Percentiles rank a stretch among this genome's conserved stretches.
These are phyloP conservation scores for Neurospora crassa DNA, from an alignment of 2,329 filamentous ascomycete genomes.

Conservation along the genomic window DNA sequence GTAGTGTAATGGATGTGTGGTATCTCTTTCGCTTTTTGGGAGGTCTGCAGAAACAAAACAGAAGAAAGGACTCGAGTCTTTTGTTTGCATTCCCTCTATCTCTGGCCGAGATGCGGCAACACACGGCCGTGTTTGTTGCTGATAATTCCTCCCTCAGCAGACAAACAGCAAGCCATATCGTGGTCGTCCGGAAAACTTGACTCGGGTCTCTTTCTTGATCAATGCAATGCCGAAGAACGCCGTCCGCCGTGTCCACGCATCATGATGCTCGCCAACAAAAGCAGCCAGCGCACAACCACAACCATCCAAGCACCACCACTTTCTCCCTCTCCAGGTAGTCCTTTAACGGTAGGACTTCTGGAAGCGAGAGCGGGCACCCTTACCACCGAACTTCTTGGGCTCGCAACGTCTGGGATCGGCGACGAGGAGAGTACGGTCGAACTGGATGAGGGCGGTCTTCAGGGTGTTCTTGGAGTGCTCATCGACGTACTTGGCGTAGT, in stretches of 20 bases:
- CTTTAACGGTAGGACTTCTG: conserved; percentile 98
- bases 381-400: conserved; percentile 97
- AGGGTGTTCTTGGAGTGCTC: conserved; percentile 99
- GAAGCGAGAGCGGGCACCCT: conserved; percentile 90
- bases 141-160: neutral
- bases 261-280: neutral
- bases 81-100: neutral
- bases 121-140: neutral
- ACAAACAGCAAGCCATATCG: conserved; percentile 13
- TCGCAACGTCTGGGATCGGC: conserved; percentile 98
- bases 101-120: neutral
- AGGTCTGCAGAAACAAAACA: conserved; percentile 2
- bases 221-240: conserved; percentile 22
- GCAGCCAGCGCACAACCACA: neutral
- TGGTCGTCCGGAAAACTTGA: conserved; percentile 13
- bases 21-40: neutral
- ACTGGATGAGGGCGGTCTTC: conserved; percentile 93
- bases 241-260: conserved; percentile 19
- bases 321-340: conserved; percentile 19
- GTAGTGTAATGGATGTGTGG: neutral
- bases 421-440: conserved; percentile 62
- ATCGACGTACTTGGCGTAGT: conserved; percentile 99
- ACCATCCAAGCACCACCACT: conserved; percentile 4
- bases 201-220: conserved; percentile 15
- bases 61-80: neutral